Evolutionary conservation across 305 asterid genomes (phyloP), one percentile per base, ranked within the genome.

Genomic region (Stenogyne calaminthoides): DNA sequence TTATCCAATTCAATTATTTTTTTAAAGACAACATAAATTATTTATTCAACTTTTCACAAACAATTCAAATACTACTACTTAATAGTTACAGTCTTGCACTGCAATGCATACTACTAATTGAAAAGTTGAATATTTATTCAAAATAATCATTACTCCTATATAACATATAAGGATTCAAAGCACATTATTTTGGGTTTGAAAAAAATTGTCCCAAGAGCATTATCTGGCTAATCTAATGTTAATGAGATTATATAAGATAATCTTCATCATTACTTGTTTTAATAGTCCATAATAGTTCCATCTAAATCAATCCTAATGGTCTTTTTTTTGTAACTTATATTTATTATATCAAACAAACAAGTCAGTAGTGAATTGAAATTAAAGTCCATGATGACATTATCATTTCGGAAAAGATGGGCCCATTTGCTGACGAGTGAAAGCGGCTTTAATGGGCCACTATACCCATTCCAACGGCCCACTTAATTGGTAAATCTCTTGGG

Each of bases 401-500:
- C 75, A 71, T 36, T 64, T 42, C 37, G 63, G 64, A 62, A 37
- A 40, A 76, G 72, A 75, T 73, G 87, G 83, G 81, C 80, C 87
- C 83, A 68, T 64, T 16, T 65, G 80, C 78, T 79, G 69, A 83
- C 79, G 77, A 64, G 62, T 60, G 10, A 71, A 70, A 49, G 78
- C 37, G 40, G 71, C 18, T 40, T 69, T 68, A 19, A 80, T 80
- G 87, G 88, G 82, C 90, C 87, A 72, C 36, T 71, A 77, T 70
- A 78, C 80, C 86, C 84, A 77, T 65, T 70, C 34, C 37, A 10
- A n/a, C 75, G 80, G 86, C 81, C 86, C 89, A 74, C 83, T 77
- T 68, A 59, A 19, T 60, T 64, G 67, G 42, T 18, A 58, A 74
- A 67, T 83, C 82, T 77, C 56, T 20, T 49, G 57, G 27, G 39